These are phyloP conservation scores for Haberlea rhodopensis DNA, from an alignment of 257 asterid genomes.

Conservation along the genomic window DNA sequence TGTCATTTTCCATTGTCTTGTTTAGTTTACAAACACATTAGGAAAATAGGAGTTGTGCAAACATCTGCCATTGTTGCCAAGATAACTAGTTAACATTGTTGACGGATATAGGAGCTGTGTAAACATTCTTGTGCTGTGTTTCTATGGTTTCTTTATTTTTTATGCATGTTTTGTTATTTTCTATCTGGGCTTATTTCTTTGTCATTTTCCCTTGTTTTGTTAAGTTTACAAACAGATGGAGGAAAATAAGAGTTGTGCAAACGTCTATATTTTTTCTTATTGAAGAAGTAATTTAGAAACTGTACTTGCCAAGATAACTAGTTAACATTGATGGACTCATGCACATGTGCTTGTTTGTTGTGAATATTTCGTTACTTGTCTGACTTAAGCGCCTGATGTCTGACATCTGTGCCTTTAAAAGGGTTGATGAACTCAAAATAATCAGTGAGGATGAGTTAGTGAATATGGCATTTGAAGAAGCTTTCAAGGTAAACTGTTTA, in stretches of 20 bases:
- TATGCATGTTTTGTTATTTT: not conserved
- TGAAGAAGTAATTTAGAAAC: not conserved
- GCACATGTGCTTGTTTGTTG: not conserved
- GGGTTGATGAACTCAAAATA: slow-evolving; percentile 82
- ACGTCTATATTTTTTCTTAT: not conserved
- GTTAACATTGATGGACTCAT: not conserved
- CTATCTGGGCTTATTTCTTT: not conserved
- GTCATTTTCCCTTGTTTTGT: not conserved
- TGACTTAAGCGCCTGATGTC: slow-evolving; percentile 14
- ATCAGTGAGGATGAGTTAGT: slow-evolving; percentile 76
- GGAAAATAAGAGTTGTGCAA: not conserved
- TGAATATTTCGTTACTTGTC: slow-evolving; percentile 5
- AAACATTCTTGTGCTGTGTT: slow-evolving; percentile 12
- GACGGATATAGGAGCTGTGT: no score
- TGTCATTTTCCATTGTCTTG: not conserved
- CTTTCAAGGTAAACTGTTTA: slow-evolving; percentile 56
- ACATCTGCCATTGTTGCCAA: not conserved
- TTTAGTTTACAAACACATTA: slow-evolving; percentile 1
- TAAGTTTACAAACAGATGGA: not conserved
- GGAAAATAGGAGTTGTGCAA: not conserved
- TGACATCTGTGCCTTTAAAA: slow-evolving; percentile 29
- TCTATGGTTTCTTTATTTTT: slow-evolving; percentile 3
- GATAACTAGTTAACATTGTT: not conserved
- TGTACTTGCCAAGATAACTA: slow-evolving; percentile 6
- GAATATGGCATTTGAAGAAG: slow-evolving; percentile 73